phyloP scores from a whole-genome alignment of 805 yeast genomes.

The Saccharomycopsis sp. region DNA sequence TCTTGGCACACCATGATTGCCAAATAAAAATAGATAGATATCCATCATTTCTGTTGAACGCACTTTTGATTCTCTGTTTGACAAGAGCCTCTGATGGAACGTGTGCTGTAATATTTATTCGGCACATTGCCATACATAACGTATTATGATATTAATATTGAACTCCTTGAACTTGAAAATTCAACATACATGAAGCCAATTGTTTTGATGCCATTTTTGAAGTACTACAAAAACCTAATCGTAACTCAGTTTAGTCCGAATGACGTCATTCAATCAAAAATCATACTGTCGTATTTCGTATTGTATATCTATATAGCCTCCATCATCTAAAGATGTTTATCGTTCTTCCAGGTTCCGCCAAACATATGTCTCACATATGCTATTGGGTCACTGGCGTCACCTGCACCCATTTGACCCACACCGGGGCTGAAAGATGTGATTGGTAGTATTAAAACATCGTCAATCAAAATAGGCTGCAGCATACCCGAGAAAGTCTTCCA shows the following conservation, averaged over 20 bases:
- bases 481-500: constrained; percentile 63
- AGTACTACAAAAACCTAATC: too few species aligned
- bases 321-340: too few species aligned
- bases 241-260: too few species aligned
- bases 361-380: constrained; percentile 61
- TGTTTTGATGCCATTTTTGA: too few species aligned
- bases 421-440: constrained; percentile 65
- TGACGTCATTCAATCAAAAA: too few species aligned
- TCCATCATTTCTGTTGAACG: not conserved
- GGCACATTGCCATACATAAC: too few species aligned
- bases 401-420: constrained; percentile 64
- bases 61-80: not conserved
- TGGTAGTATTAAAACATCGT: constrained; percentile 68
- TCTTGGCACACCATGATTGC: not conserved
- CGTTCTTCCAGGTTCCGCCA: constrained; percentile 56
- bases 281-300: too few species aligned
- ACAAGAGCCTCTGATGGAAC: not conserved
- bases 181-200: too few species aligned
- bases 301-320: too few species aligned
- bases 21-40: not conserved
- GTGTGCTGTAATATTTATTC: too few species aligned
- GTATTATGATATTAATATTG: too few species aligned
- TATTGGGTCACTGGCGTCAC: constrained; percentile 33
- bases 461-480: constrained; percentile 46
- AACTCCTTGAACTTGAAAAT: too few species aligned